Conservation (phyloP, 169 alveolate genomes). For the Plasmodium sp. region DNA sequence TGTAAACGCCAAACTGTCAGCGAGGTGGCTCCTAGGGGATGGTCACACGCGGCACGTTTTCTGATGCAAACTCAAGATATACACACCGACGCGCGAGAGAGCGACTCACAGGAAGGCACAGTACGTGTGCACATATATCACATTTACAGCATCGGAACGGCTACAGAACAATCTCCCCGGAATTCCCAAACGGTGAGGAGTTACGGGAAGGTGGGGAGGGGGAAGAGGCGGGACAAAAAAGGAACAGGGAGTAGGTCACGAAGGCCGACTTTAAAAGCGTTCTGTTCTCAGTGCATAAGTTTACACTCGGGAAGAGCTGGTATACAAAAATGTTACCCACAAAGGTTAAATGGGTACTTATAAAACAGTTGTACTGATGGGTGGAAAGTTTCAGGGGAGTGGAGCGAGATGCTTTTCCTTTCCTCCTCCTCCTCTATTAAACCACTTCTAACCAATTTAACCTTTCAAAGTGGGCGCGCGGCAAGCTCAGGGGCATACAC, state of each 20-base stretch:
- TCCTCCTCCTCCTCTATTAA: background rate
- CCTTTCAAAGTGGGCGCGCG: background rate
- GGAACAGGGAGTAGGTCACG: background rate
- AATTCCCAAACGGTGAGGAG: background rate
- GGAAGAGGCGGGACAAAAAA: background rate
- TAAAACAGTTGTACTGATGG: background rate
- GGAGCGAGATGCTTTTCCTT: background rate
- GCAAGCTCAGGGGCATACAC: background rate
- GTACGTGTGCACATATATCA: constrained; percentile 11
- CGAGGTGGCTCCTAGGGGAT: background rate
- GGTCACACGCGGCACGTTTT: background rate
- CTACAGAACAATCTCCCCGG: background rate
- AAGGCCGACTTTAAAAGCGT: background rate
- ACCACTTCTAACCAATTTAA: background rate
- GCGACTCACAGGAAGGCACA: background rate
- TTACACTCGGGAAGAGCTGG: background rate
- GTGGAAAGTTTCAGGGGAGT: background rate
- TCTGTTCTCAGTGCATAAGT: background rate
- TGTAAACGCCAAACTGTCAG: background rate
- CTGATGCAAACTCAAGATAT: background rate
- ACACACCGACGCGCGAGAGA: background rate
- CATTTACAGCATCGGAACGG: background rate
- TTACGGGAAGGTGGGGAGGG: background rate
- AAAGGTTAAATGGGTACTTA: background rate
- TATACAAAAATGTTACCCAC: background rate